These are phyloP conservation scores for Exserohilum turcica DNA, from an alignment of 2,329 filamentous ascomycete species.

Conservation along the genomic window DNA sequence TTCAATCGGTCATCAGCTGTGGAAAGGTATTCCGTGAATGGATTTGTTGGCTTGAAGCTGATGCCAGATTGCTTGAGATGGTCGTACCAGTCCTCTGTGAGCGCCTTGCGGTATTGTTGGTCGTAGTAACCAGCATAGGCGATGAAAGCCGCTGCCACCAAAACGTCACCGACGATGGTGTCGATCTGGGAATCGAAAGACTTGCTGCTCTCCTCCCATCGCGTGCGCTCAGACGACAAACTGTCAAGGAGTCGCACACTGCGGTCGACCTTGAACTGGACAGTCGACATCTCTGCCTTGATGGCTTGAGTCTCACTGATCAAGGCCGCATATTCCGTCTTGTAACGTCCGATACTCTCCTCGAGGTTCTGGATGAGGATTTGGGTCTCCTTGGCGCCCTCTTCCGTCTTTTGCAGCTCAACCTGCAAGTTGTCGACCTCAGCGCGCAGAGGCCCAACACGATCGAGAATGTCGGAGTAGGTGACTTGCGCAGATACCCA, in stretches of 20 bases:
- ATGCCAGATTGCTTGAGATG: slow-evolving; percentile 94
- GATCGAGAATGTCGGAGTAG: slow-evolving; percentile 95
- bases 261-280: slow-evolving; percentile 97
- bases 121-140: slow-evolving; percentile 97
- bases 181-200: slow-evolving; percentile 98
- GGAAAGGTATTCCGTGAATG: slow-evolving; percentile 93
- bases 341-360: slow-evolving; percentile 90
- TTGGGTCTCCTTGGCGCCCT: slow-evolving; percentile 88
- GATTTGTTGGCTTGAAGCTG: slow-evolving; percentile 89
- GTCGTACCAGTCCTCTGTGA: slow-evolving; percentile 97
- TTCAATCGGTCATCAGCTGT: slow-evolving; percentile 92
- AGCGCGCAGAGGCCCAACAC: slow-evolving; percentile 87
- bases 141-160: slow-evolving; percentile 95
- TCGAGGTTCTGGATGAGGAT: slow-evolving; percentile 84
- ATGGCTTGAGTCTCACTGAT: slow-evolving; percentile 98
- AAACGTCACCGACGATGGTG: slow-evolving; percentile 92
- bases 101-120: slow-evolving; percentile 95
- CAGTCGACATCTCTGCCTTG: slow-evolving; percentile 93
- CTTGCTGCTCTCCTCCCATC: slow-evolving; percentile 97
- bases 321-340: slow-evolving; percentile 90
- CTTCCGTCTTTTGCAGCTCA: slow-evolving; percentile 87
- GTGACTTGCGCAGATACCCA: slow-evolving; percentile 97
- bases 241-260: slow-evolving; percentile 94
- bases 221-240: slow-evolving; percentile 85
- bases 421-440: slow-evolving; percentile 89